These are phyloP conservation scores for Sherardia arvensis DNA, from an alignment of 257 asterid genomes.

Conservation along the genomic window DNA sequence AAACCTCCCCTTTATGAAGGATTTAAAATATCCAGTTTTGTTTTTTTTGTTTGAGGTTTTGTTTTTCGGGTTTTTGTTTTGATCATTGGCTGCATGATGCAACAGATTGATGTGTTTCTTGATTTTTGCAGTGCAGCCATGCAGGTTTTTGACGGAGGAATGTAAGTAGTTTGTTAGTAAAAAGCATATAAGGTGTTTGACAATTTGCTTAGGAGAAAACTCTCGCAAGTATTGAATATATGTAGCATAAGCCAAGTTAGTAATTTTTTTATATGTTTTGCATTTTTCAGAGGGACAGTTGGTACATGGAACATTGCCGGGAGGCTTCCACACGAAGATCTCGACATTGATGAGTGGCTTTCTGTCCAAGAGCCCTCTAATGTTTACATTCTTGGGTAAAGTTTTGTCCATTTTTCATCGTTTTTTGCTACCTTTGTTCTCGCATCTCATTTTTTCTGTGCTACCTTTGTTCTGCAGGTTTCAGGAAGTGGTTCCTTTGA, in stretches of 20 bases:
- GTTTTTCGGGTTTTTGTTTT: too few species aligned
- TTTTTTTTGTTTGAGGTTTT: too few species aligned
- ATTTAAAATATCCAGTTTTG: too few species aligned
- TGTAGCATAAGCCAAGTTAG: neutral
- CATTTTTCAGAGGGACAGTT: slow-evolving; percentile 47
- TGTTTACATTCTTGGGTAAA: slow-evolving; percentile 76
- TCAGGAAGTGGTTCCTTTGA: slow-evolving; percentile 92
- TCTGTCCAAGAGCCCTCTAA: slow-evolving; percentile 76
- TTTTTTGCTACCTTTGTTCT: neutral
- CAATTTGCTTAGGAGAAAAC: too few species aligned
- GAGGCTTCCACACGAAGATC: slow-evolving; percentile 51
- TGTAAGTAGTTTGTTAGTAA: too few species aligned
- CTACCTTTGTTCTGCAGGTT: slow-evolving; percentile 54
- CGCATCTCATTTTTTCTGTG: neutral
- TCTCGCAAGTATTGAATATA: too few species aligned
- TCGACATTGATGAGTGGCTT: slow-evolving; percentile 88
- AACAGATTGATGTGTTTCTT: too few species aligned
- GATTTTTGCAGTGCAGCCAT: too few species aligned
- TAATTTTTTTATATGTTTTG: neutral
- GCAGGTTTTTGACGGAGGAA: too few species aligned
- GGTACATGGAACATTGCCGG: slow-evolving; percentile 98
- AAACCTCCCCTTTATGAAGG: too few species aligned
- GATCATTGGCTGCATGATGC: too few species aligned
- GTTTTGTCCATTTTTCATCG: slow-evolving; percentile 4
- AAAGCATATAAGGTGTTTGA: too few species aligned